phyloP scores from a whole-genome alignment of 306 rosid genomes.

The Vachellia pachyceras region DNA sequence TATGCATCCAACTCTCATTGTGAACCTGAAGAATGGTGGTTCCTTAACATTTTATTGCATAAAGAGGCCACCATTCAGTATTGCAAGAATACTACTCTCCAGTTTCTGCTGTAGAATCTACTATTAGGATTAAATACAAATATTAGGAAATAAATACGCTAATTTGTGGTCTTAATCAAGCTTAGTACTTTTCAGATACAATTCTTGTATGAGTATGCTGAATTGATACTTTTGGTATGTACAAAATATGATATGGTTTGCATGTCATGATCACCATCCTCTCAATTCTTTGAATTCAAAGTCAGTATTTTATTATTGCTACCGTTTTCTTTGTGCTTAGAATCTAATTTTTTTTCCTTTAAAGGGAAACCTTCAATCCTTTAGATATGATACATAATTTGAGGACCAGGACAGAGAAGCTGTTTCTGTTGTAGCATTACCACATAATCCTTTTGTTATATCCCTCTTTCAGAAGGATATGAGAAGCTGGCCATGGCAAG shows the following conservation, averaged over 20 bases:
- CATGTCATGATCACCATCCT: slow-evolving; percentile 8
- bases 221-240: slow-evolving; percentile 14
- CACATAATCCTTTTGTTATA: slow-evolving; percentile 26
- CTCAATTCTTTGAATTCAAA: slow-evolving; percentile 12
- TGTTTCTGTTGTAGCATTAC: slow-evolving; percentile 21
- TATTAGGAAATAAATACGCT: slow-evolving; percentile 5
- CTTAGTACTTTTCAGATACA: neutral
- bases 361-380: neutral
- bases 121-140: neutral
- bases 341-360: neutral
- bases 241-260: slow-evolving; percentile 10
- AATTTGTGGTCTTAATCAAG: slow-evolving; percentile 4
- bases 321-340: neutral
- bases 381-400: slow-evolving; percentile 6
- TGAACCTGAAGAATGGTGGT: neutral
- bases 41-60: neutral
- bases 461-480: slow-evolving; percentile 77
- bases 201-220: slow-evolving; percentile 23
- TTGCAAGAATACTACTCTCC: neutral
- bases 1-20: neutral
- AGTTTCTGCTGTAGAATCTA: neutral
- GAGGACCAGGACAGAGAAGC: slow-evolving; percentile 16
- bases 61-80: neutral
- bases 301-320: neutral
- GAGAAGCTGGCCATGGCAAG: slow-evolving; percentile 65